Evolutionary conservation across 2,329 filamentous ascomycete species (phyloP), one percentile per base, ranked within the genome.

Genomic region (Trichoderma koningiopsis): DNA sequence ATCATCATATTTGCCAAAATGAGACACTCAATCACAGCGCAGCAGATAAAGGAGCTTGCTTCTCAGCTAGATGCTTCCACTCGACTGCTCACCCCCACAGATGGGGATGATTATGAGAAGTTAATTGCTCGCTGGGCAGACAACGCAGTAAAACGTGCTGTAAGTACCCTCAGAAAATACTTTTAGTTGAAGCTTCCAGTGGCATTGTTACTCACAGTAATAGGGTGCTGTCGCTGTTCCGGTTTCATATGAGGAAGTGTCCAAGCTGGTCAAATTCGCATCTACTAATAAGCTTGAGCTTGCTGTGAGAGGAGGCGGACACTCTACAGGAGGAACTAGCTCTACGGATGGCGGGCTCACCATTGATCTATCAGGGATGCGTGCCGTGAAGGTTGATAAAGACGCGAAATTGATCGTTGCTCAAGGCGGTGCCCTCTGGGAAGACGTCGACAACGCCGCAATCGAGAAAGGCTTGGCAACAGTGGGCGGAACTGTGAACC

Each of bases 401-500:
- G 76, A 78, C 5, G 76, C 77, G 11, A 80, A 82, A 72, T 83
- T 81, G 0, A 81, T 87, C 60, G 79, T 75, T 1, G 83, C 81
- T 10, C 81, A 84, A 69, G 85, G 86, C 22, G 86, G 87, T 2
- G 81, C 82, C 56, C 74, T 81, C 0, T 87, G 86, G 85, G 78
- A 80, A 68, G 83, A 88, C 72, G 84, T 89, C 8, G 86, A 89
- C 70, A 75, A 78, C 2, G 83, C 82, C 0, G 82, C 83, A 0
- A 83, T 79, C 37, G 77, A 81, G 66, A 77, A 86, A 72, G 82
- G 82, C 0, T 80, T 89, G 0, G 87, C 86, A 2, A 86, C 86
- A 2, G 87, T 89, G 0, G 87, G 87, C 5, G 88, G 88, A 1
- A 88, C 87, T 0, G 87, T 90, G 7, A 87, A 87, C 65, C 85